phyloP scores from a whole-genome alignment of 345 rosid species.

The Theobroma cacao region DNA sequence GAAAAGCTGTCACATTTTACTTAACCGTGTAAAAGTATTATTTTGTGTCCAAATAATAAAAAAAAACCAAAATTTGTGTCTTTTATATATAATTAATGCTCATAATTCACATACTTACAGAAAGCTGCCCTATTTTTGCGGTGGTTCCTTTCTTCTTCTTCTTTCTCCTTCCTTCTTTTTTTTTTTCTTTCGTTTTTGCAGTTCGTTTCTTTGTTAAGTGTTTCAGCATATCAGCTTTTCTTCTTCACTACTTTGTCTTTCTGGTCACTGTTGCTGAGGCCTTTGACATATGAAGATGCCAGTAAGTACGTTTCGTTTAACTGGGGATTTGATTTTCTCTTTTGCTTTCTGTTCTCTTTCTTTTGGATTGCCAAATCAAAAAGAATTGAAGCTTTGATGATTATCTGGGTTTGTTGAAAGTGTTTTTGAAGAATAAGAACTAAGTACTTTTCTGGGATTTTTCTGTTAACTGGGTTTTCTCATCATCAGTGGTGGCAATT shows the following conservation, averaged over 20 bases:
- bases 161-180: constrained; percentile 12
- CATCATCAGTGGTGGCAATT: constrained; percentile 10
- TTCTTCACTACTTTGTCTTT: constrained; percentile 7
- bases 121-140: constrained; percentile 32
- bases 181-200: not conserved
- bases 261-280: constrained; percentile 28
- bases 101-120: constrained; percentile 44
- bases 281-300: constrained; percentile 83
- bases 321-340: constrained; percentile 21
- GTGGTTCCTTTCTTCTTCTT: constrained; percentile 23
- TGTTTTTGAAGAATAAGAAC: not conserved
- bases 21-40: constrained; percentile 12
- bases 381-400: constrained; percentile 21
- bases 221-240: constrained; percentile 9
- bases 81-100: constrained; percentile 65
- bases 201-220: not conserved
- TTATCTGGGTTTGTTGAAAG: not conserved
- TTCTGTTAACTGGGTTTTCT: not conserved
- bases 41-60: constrained; percentile 17
- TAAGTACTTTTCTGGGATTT: constrained; percentile 3
- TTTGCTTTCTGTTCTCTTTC: not conserved
- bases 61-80: constrained; percentile 26
- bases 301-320: constrained; percentile 91
- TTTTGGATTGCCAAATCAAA: constrained; percentile 22
- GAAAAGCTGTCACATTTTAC: constrained; percentile 33